Percentiles rank a stretch among this genome's conserved stretches.
Conservation (phyloP, 225 moss, liverwort and hornwort genomes). For the Bryum argenteum region DNA sequence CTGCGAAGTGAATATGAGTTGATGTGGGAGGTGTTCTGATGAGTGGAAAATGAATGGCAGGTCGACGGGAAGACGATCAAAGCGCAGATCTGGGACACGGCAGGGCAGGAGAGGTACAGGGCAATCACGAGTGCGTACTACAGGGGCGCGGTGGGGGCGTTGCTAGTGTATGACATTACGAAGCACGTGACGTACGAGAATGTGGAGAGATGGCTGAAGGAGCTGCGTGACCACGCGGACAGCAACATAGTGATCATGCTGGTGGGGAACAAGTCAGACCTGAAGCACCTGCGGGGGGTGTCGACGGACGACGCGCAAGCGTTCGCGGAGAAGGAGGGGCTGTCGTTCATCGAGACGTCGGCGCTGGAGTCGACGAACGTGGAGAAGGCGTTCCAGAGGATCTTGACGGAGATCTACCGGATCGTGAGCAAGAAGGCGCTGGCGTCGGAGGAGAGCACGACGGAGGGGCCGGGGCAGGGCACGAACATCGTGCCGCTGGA, state of each 20-base stretch:
- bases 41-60: neutral
- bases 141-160: conserved; percentile 79
- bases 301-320: conserved; percentile 73
- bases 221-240: conserved; percentile 77
- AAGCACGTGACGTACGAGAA: conserved; percentile 84
- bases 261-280: conserved; percentile 56
- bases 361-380: conserved; percentile 42
- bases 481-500: conserved; percentile 54
- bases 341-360: conserved; percentile 81
- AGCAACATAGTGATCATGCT: conserved; percentile 63
- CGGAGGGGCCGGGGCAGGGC: conserved; percentile 69
- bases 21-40: neutral
- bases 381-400: conserved; percentile 77
- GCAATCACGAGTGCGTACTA: conserved; percentile 85
- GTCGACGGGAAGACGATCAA: conserved; percentile 74
- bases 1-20: neutral
- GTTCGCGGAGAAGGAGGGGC: conserved; percentile 75
- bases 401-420: conserved; percentile 80
- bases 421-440: conserved; percentile 82
- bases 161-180: conserved; percentile 80
- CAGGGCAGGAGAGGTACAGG: conserved; percentile 85
- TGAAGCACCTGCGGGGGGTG: conserved; percentile 76
- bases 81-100: conserved; percentile 86
- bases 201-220: conserved; percentile 82
- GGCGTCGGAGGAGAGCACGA: conserved; percentile 63